phyloP scores from a whole-genome alignment of 768 basidiomycete genomes.

The Podaxis rugospora region DNA sequence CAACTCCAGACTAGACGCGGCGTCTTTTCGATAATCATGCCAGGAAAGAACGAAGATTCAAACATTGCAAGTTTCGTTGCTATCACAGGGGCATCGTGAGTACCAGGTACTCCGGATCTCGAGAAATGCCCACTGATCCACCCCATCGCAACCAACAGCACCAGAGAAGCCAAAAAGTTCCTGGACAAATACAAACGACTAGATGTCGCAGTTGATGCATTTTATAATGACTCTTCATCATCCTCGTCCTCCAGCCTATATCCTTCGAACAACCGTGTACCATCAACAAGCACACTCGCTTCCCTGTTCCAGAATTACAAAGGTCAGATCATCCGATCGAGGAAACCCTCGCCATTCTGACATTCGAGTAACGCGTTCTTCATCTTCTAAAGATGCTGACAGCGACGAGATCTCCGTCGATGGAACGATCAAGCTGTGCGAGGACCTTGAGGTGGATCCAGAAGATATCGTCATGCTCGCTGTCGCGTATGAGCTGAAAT shows the following conservation, averaged over 20 bases:
- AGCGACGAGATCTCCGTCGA: constrained; percentile 66
- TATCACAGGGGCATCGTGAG: constrained; percentile 71
- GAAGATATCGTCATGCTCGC: constrained; percentile 82
- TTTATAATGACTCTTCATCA: constrained; percentile 44
- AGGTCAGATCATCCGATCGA: constrained; percentile 33
- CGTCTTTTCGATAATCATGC: constrained; percentile 19
- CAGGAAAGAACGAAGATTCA: constrained; percentile 44
- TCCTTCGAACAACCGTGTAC: constrained; percentile 18
- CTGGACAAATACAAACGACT: constrained; percentile 66
- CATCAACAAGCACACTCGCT: constrained; percentile 51
- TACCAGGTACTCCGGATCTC: constrained; percentile 15
- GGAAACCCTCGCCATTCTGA: not conserved
- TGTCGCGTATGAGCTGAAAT: constrained; percentile 78
- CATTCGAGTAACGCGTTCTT: constrained; percentile 5
- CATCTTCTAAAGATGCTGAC: constrained; percentile 40
- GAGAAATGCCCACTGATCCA: constrained; percentile 19
- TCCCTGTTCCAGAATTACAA: constrained; percentile 66
- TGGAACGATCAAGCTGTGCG: constrained; percentile 75
- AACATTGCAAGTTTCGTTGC: constrained; percentile 54
- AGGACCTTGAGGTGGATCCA: constrained; percentile 64
- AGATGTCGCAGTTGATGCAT: constrained; percentile 73
- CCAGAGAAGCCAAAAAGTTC: constrained; percentile 61
- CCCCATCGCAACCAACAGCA: constrained; percentile 24
- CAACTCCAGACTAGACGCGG: constrained; percentile 1
- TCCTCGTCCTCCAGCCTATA: constrained; percentile 12